Evolutionary conservation across 2,329 filamentous ascomycete species (phyloP), one percentile per base, ranked within the genome.

Genomic region (Alternaria ethzedia): DNA sequence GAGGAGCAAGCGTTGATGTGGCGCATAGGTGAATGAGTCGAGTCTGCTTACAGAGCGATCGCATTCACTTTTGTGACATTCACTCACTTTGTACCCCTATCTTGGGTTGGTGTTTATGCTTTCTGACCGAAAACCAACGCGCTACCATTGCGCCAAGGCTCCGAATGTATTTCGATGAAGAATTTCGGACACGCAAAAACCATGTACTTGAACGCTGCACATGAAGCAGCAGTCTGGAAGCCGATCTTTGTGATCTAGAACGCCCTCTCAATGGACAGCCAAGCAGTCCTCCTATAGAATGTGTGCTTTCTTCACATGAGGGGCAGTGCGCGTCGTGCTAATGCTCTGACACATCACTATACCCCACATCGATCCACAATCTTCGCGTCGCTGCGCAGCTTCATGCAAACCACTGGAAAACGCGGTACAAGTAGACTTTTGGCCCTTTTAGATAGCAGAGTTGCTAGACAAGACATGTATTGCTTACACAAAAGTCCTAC

Each of bases 71-170:
- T 21, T 21, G 21, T 21, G 21, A 21, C 21, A 21, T 21, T 21
- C 21, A 21, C 21, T 21, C 21, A 21, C 26, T n/a, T n/a, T n/a
- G n/a, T n/a, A n/a, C n/a, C n/a, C n/a, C n/a, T n/a, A n/a, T n/a
- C n/a, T n/a, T n/a, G n/a, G n/a, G n/a, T n/a, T n/a, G 70, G 70
- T 72, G 70, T 54, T n/a, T 45, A 45, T 45, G 43, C 20, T 45
- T 45, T 45, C 43, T 63, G 56, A 41, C 70, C 70, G 70, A 72
- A 72, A 72, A 72, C 70, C 70, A 72, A 71, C 70, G 70, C 70
- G 69, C 67, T 70, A 70, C 70, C 70, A 72, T 72, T 72, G 70
- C 70, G 70, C 70, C 70, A 72, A 72, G 57, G 59, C 65, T 63
- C 67, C 67, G n/a, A 23, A 9, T 25, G 41, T 21, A 11, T 54